Evolutionary conservation across 2,329 filamentous ascomycete species (phyloP), one percentile per base, ranked within the genome.

Genomic region (Penicillium digitatum): DNA sequence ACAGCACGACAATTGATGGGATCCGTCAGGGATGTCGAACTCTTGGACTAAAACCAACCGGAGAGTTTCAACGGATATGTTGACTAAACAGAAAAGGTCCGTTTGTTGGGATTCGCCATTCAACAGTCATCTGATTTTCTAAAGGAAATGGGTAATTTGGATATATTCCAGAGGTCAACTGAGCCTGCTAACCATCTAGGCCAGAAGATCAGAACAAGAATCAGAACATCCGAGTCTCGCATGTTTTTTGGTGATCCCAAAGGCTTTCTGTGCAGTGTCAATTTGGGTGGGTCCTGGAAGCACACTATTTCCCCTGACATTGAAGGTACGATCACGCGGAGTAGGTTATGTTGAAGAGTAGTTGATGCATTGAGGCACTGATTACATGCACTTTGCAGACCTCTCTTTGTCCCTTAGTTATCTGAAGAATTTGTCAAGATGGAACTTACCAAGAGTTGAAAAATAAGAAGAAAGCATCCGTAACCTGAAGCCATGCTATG

Each of bases 401-500:
- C 12, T 14, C 10, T 14, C 29, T 31, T 14, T 31, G 12, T 5
- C 14, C 4, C 1, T 14, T 31, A 12, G 29, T 31, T 3, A n/a
- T n/a, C n/a, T n/a, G n/a, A n/a, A n/a, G n/a, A n/a, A n/a, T n/a
- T n/a, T 40, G 1, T 40, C 14, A 24, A 24, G 14, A 2, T 29
- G 3, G 24, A 14, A 10, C 57, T 45, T 31, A 66, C 63, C 64
- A 66, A 3, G 58, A 62, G 27, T 66, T 66, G 47, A 66, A 61
- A 29, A 66, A 63, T 0, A 66, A 37, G 1, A 66, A 61, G 24
- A 66, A 62, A 1, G 64, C 59, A 1, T 62, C 62, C 0, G 48
- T 38, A 0, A 66, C 64, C 24, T 66, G 63, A 0, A 65, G 39
- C 64, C 64, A 66, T 8, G 57, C 61, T 1, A 35, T 35, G 5